Evolutionary conservation across 345 rosid species (phyloP).

Genomic region (Citrus sp.): DNA sequence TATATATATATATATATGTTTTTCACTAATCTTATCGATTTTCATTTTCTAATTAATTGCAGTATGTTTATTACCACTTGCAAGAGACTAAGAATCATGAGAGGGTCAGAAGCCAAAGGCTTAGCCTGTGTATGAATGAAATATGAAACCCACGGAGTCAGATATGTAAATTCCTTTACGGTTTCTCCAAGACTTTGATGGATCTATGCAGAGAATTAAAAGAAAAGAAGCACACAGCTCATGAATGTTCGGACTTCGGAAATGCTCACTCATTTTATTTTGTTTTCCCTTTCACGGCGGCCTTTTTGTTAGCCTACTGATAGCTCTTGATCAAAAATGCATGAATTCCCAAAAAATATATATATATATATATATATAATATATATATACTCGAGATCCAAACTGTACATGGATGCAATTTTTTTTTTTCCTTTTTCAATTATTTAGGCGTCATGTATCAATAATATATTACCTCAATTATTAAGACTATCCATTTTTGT

Average conservation of each 20-base stretch:
- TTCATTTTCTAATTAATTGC: neutral
- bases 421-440: neutral
- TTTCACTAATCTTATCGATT: neutral
- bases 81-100: slow-evolving; percentile 68
- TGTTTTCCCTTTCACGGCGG: neutral
- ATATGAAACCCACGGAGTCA: neutral
- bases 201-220: no score
- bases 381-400: slow-evolving; percentile 1
- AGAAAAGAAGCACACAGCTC: neutral
- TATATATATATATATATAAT: neutral
- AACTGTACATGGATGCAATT: neutral
- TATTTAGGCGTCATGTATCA: neutral
- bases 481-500: neutral
- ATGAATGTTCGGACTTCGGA: neutral
- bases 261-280: neutral
- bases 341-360: neutral
- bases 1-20: no score
- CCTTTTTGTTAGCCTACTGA: neutral
- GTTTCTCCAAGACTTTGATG: no score
- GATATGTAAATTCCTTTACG: neutral
- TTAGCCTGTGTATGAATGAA: slow-evolving; percentile 24
- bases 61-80: slow-evolving; percentile 63
- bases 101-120: slow-evolving; percentile 52
- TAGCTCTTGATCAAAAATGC: neutral
- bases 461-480: neutral